These are phyloP conservation scores for Xylaria curta DNA, from an alignment of 495 filamentous ascomycete genomes.

Conservation along the genomic window DNA sequence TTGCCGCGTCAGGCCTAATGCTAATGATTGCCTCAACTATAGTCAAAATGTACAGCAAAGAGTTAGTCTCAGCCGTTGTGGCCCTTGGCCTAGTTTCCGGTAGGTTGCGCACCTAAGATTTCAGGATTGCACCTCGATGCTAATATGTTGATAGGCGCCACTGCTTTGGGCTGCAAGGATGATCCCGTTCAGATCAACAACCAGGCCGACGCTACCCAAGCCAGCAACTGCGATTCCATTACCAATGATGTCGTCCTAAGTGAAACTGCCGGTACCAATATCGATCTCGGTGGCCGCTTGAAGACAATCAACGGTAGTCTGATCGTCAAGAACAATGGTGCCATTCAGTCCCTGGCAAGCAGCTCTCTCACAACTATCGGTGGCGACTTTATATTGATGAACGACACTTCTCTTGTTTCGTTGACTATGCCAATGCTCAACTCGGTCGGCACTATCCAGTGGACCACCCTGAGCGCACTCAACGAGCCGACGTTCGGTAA, in stretches of 20 bases:
- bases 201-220: slow-evolving; percentile 72
- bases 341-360: slow-evolving; percentile 63
- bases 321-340: slow-evolving; percentile 61
- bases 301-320: slow-evolving; percentile 73
- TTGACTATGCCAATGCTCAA: slow-evolving; percentile 41
- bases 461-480: slow-evolving; percentile 75
- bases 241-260: slow-evolving; percentile 74
- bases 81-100: slow-evolving; percentile 67
- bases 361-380: slow-evolving; percentile 54
- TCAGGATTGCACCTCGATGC: slow-evolving; percentile 14
- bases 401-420: slow-evolving; percentile 67
- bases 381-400: slow-evolving; percentile 61
- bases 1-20: not conserved
- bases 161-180: slow-evolving; percentile 50
- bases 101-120: slow-evolving; percentile 48
- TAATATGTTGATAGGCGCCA: slow-evolving; percentile 32
- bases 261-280: slow-evolving; percentile 53
- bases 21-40: slow-evolving; percentile 35
- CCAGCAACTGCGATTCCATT: slow-evolving; percentile 71
- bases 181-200: slow-evolving; percentile 65
- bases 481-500: slow-evolving; percentile 68
- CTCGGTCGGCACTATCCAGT: slow-evolving; percentile 68
- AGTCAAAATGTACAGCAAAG: slow-evolving; percentile 75
- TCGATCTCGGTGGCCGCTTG: slow-evolving; percentile 57
- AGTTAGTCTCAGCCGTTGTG: slow-evolving; percentile 75